phyloP scores from a whole-genome alignment of 2,329 filamentous ascomycete species.

The Colletotrichum navitas region DNA sequence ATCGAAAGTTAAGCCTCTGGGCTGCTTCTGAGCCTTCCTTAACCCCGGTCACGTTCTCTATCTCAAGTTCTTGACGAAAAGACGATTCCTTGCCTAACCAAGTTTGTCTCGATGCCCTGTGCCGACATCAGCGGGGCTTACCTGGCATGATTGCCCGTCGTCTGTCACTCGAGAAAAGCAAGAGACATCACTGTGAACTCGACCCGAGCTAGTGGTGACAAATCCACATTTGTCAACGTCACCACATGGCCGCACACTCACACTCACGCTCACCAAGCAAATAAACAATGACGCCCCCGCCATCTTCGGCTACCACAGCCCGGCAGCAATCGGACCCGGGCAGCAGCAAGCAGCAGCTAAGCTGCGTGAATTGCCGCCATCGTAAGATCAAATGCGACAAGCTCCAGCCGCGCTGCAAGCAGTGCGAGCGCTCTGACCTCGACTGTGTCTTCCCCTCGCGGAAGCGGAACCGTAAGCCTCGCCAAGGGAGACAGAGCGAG shows the following conservation, averaged over 20 bases:
- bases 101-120: slow-evolving; percentile 15
- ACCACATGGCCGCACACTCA: slow-evolving; percentile 25
- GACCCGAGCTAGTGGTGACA: slow-evolving; percentile 22
- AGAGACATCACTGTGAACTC: background rate
- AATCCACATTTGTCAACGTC: slow-evolving; percentile 25
- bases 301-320: slow-evolving; percentile 17
- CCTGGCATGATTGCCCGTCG: slow-evolving; percentile 3
- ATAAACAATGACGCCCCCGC: slow-evolving; percentile 29
- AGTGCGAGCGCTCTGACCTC: slow-evolving; percentile 61
- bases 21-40: background rate
- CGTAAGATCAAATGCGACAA: slow-evolving; percentile 73
- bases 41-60: background rate
- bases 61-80: background rate
- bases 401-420: slow-evolving; percentile 63
- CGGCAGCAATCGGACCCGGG: slow-evolving; percentile 14
- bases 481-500: slow-evolving; percentile 58
- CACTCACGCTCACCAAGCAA: slow-evolving; percentile 1
- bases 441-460: slow-evolving; percentile 63
- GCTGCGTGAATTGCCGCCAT: slow-evolving; percentile 72
- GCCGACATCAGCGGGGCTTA: slow-evolving; percentile 22
- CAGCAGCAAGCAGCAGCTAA: slow-evolving; percentile 53
- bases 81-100: background rate
- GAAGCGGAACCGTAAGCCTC: slow-evolving; percentile 57
- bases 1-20: background rate
- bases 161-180: background rate